A percentile compares a stretch with the other conserved stretches of the same genome.
phyloP scores from a whole-genome alignment of 2,329 filamentous ascomycete genomes.

The Chaetomium sp. region DNA sequence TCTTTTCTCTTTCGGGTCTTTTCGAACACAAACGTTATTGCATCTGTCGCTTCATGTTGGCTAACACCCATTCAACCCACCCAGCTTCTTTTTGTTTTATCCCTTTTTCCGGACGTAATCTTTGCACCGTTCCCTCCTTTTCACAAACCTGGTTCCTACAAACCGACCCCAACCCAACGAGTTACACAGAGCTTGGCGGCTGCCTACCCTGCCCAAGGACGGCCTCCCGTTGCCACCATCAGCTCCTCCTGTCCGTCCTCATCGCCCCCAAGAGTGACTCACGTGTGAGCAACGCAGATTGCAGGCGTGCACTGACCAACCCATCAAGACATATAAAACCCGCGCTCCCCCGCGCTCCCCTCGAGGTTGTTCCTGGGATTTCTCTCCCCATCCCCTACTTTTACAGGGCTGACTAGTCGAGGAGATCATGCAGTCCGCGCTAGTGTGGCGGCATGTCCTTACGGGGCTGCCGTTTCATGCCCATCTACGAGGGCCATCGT shows the following conservation, averaged over 20 bases:
- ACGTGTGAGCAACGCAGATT: neutral
- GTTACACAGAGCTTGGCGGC: neutral
- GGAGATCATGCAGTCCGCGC: constrained; percentile 2
- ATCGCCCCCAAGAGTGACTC: neutral
- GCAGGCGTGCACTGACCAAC: neutral
- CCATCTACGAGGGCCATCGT: no score
- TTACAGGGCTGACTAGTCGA: neutral
- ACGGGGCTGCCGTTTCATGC: constrained; percentile 2
- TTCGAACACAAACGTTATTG: neutral
- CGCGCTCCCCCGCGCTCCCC: neutral
- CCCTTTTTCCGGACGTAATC: no score
- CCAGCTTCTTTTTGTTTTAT: no score
- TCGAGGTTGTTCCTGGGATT: neutral
- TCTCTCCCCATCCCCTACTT: neutral
- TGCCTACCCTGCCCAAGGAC: neutral
- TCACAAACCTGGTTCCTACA: no score
- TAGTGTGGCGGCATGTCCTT: neutral
- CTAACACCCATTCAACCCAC: neutral
- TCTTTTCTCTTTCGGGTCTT: neutral
- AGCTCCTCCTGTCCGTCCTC: neutral
- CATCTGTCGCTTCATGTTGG: no score
- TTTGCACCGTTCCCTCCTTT: no score
- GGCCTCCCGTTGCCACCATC: no score
- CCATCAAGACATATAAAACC: neutral
- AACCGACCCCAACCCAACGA: neutral